phyloP scores from a whole-genome alignment of 2,329 filamentous ascomycete species.

The Tolypocladium ophioglossoides region DNA sequence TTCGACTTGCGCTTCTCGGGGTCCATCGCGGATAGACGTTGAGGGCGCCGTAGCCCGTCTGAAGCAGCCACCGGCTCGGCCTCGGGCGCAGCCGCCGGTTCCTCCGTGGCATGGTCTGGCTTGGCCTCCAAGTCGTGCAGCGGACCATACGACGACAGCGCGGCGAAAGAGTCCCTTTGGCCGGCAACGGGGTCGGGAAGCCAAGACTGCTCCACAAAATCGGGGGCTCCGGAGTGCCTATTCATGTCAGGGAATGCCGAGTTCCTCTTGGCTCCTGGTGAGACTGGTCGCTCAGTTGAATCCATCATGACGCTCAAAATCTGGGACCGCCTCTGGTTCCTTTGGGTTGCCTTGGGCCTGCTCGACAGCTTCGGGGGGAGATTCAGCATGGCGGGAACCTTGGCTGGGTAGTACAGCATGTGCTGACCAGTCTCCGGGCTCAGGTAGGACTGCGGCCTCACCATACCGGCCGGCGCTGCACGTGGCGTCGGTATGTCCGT shows the following conservation, averaged over 20 bases:
- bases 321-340: conserved; percentile 64
- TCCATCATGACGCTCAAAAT: conserved; percentile 51
- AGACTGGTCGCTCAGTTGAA: conserved; percentile 4
- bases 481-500: conserved; percentile 13
- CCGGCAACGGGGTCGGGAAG: conserved; percentile 35
- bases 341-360: conserved; percentile 50
- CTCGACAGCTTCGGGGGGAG: conserved; percentile 80
- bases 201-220: conserved; percentile 23
- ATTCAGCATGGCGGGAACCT: conserved; percentile 88
- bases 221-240: conserved; percentile 7
- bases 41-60: conserved; percentile 20
- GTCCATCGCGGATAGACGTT: conserved; percentile 20
- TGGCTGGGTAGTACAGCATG: conserved; percentile 94
- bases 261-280: conserved; percentile 6
- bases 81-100: conserved; percentile 2
- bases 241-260: conserved; percentile 12
- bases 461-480: conserved; percentile 12
- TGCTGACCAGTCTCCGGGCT: conserved; percentile 57
- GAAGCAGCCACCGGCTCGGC: conserved; percentile 6
- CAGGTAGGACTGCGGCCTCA: conserved; percentile 46
- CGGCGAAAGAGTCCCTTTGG: conserved; percentile 23
- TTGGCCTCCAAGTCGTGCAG: conserved; percentile 7
- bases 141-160: conserved; percentile 17
- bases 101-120: conserved; percentile 5
- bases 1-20: conserved; percentile 22